phyloP scores from a whole-genome alignment of 2,329 filamentous ascomycete genomes.

The Aureobasidium sp. region DNA sequence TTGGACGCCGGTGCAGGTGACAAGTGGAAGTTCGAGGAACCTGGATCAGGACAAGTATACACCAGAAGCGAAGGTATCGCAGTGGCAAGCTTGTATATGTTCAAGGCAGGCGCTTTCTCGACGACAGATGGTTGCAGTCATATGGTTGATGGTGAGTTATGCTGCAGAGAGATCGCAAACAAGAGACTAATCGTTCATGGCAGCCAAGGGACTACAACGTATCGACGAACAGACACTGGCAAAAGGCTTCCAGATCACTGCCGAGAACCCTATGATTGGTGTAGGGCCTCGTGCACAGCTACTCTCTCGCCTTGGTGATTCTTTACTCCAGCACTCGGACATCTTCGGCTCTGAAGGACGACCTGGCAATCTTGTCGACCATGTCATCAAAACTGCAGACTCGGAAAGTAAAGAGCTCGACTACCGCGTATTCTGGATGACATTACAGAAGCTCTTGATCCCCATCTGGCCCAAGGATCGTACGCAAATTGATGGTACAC shows the following conservation, averaged over 20 bases:
- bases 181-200: conserved; percentile 63
- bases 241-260: conserved; percentile 69
- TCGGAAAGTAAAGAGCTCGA: conserved; percentile 68
- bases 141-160: conserved; percentile 5
- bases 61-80: conserved; percentile 76
- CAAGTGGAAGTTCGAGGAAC: conserved; percentile 78
- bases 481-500: conserved; percentile 71
- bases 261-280: conserved; percentile 70
- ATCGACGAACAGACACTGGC: conserved; percentile 50
- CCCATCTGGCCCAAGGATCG: conserved; percentile 79
- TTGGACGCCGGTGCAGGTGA: conserved; percentile 79
- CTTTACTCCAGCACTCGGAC: conserved; percentile 60
- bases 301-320: conserved; percentile 60
- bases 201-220: not conserved
- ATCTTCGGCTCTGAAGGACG: conserved; percentile 72
- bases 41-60: conserved; percentile 70
- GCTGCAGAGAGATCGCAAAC: conserved; percentile 26
- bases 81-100: conserved; percentile 69
- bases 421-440: conserved; percentile 77
- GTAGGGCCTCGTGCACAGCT: conserved; percentile 71
- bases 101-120: conserved; percentile 73
- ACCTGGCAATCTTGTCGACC: conserved; percentile 86
- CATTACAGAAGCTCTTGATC: conserved; percentile 72
- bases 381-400: conserved; percentile 75
- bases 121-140: conserved; percentile 26